Conservation (phyloP, 2,329 filamentous ascomycete species). For the Purpureocillium takamizusanense region DNA sequence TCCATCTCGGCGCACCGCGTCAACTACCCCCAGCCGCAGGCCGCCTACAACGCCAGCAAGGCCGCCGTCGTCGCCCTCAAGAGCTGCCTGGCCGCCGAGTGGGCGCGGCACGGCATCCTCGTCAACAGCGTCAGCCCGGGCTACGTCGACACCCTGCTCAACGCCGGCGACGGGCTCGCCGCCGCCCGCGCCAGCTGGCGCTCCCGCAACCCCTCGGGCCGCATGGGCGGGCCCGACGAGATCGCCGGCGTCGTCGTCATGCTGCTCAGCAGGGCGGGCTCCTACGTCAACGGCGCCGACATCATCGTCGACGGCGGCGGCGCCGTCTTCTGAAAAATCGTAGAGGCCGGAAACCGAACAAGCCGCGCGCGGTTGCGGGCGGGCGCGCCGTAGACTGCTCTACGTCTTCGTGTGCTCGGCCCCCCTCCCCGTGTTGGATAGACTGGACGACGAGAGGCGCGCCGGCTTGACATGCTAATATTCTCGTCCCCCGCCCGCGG, state of each 20-base stretch:
- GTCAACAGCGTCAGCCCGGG: slow-evolving; percentile 65
- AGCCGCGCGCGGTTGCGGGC: too few relatives aligned
- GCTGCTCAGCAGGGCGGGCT: slow-evolving; percentile 50
- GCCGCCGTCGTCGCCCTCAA: slow-evolving; percentile 55
- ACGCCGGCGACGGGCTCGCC: slow-evolving; percentile 52
- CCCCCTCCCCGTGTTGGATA: too few relatives aligned
- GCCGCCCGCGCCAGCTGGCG: slow-evolving; percentile 47
- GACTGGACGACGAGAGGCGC: too few relatives aligned
- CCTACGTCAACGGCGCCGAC: slow-evolving; percentile 61
- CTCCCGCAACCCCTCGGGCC: slow-evolving; percentile 49
- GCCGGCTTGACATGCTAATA: too few relatives aligned
- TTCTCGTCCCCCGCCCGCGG: too few relatives aligned
- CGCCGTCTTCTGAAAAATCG: slow-evolving; percentile 7
- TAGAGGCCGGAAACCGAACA: background rate
- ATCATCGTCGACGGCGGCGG: slow-evolving; percentile 53
- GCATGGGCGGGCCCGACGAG: slow-evolving; percentile 57
- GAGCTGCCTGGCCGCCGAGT: slow-evolving; percentile 61
- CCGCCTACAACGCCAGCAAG: slow-evolving; percentile 65
- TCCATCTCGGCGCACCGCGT: slow-evolving; percentile 60
- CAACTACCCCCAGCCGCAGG: slow-evolving; percentile 66
- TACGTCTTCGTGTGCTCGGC: too few relatives aligned
- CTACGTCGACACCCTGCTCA: slow-evolving; percentile 71
- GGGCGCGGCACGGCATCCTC: slow-evolving; percentile 60
- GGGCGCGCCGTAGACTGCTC: too few relatives aligned
- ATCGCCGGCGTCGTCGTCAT: slow-evolving; percentile 53